Percentiles rank a stretch among this genome's conserved stretches.
Conservation (phyloP, 805 yeast genomes). For the Phaffomyces opuntiae region DNA sequence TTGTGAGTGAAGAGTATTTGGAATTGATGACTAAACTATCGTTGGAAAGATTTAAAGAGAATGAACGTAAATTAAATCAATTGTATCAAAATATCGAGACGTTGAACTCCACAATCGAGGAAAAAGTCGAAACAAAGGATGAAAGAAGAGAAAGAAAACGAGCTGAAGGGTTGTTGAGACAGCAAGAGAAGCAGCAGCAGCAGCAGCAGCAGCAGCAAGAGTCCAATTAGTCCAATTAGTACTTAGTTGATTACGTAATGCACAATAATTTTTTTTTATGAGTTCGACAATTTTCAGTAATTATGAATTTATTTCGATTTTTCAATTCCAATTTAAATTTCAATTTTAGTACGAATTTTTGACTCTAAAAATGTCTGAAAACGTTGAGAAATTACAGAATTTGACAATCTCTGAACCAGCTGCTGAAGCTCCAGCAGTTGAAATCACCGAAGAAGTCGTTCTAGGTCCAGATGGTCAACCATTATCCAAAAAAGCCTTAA, state of each 20-base stretch:
- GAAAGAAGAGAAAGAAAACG: conserved; percentile 48
- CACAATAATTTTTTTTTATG: not conserved
- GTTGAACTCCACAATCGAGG: conserved; percentile 16
- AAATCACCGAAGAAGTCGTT: conserved; percentile 13
- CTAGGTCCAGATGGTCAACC: conserved; percentile 76
- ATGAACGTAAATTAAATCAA: conserved; percentile 46
- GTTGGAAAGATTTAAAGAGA: conserved; percentile 58
- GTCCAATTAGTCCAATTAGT: not conserved
- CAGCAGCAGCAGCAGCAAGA: not conserved
- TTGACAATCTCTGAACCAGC: conserved; percentile 23
- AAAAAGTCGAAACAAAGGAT: conserved; percentile 43
- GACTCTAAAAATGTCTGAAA: conserved; percentile 4
- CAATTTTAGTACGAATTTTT: no score
- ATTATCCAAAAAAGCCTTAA: conserved; percentile 86
- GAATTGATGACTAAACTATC: conserved; percentile 47
- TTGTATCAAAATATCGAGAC: conserved; percentile 36
- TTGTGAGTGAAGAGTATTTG: conserved; percentile 50
- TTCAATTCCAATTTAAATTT: not conserved
- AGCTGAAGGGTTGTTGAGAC: conserved; percentile 35
- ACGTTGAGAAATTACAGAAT: conserved; percentile 7
- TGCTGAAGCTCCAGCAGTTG: conserved; percentile 43
- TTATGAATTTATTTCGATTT: no score
- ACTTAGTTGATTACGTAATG: not conserved
- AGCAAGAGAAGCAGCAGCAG: conserved; percentile 10
- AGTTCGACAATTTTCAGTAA: not conserved